Evolutionary conservation across 371 early-diverging fungal species (phyloP).

Genomic region (Mucor piriformis): DNA sequence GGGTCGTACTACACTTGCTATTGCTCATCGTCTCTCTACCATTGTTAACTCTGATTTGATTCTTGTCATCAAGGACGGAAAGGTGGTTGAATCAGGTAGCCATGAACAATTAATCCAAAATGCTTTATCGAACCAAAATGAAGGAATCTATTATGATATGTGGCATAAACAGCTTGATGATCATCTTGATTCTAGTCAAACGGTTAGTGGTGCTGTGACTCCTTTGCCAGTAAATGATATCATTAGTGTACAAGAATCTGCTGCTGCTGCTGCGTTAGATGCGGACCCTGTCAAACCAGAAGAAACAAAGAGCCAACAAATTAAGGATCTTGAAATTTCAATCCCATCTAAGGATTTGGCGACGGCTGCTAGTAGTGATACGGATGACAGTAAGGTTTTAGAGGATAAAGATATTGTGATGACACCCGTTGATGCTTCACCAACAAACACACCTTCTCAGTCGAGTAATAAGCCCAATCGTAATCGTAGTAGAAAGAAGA

Average conservation of each 20-base stretch:
- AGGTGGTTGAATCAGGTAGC: conserved; percentile 85
- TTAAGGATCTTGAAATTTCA: background rate
- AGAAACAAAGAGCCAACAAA: conserved; percentile 1
- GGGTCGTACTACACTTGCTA: conserved; percentile 90
- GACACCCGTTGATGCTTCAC: conserved; percentile 2
- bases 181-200: conserved; percentile 14
- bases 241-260: background rate
- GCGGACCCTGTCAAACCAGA: background rate
- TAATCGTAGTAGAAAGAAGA: background rate
- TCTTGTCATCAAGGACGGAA: conserved; percentile 78
- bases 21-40: conserved; percentile 92
- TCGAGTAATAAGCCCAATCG: background rate
- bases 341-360: background rate
- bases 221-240: background rate
- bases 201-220: conserved; percentile 6
- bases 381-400: background rate
- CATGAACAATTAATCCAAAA: conserved; percentile 79
- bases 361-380: background rate
- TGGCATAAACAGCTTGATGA: conserved; percentile 91
- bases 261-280: background rate
- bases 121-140: conserved; percentile 24
- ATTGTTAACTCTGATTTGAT: conserved; percentile 82
- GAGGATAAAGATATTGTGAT: conserved; percentile 1
- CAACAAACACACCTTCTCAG: too few relatives aligned
- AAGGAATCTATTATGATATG: conserved; percentile 81